A percentile compares a stretch with the other conserved stretches of the same genome.
Conservation (phyloP, 306 rosid genomes). For the Casuarina glauca region DNA sequence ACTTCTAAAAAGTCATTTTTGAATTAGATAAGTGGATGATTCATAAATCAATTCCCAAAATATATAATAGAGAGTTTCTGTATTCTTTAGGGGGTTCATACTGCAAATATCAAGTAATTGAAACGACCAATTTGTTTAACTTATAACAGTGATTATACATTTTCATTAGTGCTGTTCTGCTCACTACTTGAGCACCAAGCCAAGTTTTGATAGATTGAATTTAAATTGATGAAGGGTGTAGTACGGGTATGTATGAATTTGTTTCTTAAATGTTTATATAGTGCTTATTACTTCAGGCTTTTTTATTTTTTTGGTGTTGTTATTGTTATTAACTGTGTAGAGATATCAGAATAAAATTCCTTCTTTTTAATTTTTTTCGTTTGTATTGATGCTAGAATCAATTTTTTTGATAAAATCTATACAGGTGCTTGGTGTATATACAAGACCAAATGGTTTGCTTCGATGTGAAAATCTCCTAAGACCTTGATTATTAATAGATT, state of each 20-base stretch:
- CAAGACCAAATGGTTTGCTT: conserved; percentile 87
- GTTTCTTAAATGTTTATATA: neutral
- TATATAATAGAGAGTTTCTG: neutral
- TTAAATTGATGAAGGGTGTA: neutral
- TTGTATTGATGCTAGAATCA: conserved; percentile 34
- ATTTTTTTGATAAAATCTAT: conserved; percentile 34
- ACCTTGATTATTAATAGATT: conserved; percentile 86
- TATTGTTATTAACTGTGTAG: too few species aligned
- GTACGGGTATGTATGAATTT: neutral
- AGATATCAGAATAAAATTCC: neutral
- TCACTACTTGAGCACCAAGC: neutral
- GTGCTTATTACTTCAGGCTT: neutral
- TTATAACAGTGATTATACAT: neutral
- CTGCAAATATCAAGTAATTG: neutral
- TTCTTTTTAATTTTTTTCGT: too few species aligned
- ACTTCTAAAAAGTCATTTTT: neutral
- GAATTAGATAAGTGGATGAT: neutral
- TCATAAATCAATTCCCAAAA: neutral
- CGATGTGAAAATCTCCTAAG: conserved; percentile 60
- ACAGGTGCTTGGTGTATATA: conserved; percentile 81
- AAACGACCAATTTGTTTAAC: neutral
- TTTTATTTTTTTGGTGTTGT: too few species aligned
- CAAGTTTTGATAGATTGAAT: conserved; percentile 2
- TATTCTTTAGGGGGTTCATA: neutral
- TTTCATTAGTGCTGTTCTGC: neutral